These are phyloP conservation scores for Tetragonia tetragonoides DNA, from an alignment of 148 eudicot genomes.

Conservation along the genomic window DNA sequence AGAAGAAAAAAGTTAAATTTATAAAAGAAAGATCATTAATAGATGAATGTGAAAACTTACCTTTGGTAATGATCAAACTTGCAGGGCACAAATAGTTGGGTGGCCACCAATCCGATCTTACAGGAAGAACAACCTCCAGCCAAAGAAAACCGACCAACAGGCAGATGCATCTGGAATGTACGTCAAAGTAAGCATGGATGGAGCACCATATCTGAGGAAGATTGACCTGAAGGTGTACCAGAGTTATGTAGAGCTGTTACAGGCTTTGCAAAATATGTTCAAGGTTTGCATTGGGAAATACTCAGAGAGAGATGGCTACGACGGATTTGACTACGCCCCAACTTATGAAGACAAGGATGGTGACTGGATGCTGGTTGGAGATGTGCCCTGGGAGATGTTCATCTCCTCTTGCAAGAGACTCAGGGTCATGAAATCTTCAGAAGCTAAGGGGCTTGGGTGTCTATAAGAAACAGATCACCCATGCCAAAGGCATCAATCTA, in stretches of 20 bases:
- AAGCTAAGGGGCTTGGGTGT: constrained; percentile 71
- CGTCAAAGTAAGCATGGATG: constrained; percentile 82
- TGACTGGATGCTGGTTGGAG: constrained; percentile 91
- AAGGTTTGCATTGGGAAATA: constrained; percentile 48
- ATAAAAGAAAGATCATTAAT: not conserved
- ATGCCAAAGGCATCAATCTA: constrained; percentile 12
- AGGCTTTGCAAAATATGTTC: constrained; percentile 58
- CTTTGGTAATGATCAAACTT: constrained; percentile 1
- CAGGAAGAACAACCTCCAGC: constrained; percentile 50
- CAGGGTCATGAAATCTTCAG: constrained; percentile 77
- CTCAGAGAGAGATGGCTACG: constrained; percentile 55
- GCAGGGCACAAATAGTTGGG: constrained; percentile 65
- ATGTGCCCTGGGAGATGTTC: constrained; percentile 94
- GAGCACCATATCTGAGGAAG: constrained; percentile 74
- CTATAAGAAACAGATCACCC: constrained; percentile 19
- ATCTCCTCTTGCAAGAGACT: constrained; percentile 67
- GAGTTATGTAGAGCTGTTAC: constrained; percentile 52
- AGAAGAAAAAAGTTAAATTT: not conserved
- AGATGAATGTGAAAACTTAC: constrained; percentile 20
- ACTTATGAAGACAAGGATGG: constrained; percentile 69
- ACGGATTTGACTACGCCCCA: constrained; percentile 48
- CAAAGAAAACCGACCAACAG: constrained; percentile 38
- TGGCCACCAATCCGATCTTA: constrained; percentile 72
- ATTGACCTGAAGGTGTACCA: constrained; percentile 54
- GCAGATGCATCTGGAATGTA: constrained; percentile 40